These are phyloP conservation scores for Candida ficus DNA, from an alignment of 805 yeast species.

Conservation along the genomic window DNA sequence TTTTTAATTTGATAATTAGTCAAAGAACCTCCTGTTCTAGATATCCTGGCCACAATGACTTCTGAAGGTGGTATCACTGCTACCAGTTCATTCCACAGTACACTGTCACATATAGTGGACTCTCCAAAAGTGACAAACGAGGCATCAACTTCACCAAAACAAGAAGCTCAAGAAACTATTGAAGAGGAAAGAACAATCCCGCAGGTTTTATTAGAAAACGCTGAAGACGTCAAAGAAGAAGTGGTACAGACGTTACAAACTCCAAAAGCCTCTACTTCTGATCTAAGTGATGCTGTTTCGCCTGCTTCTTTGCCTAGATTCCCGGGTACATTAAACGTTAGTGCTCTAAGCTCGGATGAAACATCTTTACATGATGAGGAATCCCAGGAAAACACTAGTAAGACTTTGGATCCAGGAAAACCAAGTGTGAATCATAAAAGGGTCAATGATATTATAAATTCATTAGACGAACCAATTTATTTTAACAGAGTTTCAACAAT, in stretches of 20 bases:
- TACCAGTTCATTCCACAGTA: constrained; percentile 9
- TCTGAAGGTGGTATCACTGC: constrained; percentile 3
- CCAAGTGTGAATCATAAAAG: constrained; percentile 15
- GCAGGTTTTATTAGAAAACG: not conserved
- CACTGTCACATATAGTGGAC: constrained; percentile 1
- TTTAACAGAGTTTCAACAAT: constrained; percentile 37
- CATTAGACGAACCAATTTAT: constrained; percentile 36
- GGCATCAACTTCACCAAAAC: no score
- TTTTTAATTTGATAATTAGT: no score
- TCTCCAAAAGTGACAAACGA: no score
- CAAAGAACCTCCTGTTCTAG: no score
- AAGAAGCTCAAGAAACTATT: no score
- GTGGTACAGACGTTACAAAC: constrained; percentile 7
- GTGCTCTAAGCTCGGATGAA: constrained; percentile 32
- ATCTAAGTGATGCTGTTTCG: constrained; percentile 11
- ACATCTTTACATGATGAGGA: constrained; percentile 3
- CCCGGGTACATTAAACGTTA: constrained; percentile 42
- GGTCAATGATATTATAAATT: constrained; percentile 20
- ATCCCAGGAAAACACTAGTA: constrained; percentile 14
- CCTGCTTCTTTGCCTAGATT: constrained; percentile 36
- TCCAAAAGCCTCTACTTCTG: constrained; percentile 13
- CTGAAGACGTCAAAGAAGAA: not conserved
- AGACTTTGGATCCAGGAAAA: constrained; percentile 45
- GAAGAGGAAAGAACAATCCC: not conserved
- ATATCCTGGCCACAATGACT: constrained; percentile 2